Evolutionary conservation across 164 flowering plant genomes (phyloP), one percentile per base, ranked within the genome.

Genomic region (Warburgia ugandensis): DNA sequence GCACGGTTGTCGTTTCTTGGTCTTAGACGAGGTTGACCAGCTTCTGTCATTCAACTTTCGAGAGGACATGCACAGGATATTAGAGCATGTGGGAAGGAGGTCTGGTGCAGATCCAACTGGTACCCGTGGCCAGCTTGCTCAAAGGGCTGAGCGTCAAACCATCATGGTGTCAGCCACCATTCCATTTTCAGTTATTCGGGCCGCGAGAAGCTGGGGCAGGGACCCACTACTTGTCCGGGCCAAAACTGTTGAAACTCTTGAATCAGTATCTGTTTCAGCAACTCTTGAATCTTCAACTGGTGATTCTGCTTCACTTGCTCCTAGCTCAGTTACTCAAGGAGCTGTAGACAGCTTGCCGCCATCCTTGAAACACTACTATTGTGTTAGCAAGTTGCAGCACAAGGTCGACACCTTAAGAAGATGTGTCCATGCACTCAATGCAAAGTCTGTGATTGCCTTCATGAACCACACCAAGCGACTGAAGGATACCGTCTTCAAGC

Each of bases 161-260:
- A 62, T 92, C 21, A 68, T 92, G 89, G 99, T 92, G 37, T 92
- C 99, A 37, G 95, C 99, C 27, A 88, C 95, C 0, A 79, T 92
- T 17, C 99, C 97, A 16, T 86, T 82, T 65, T 79, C 97, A 1
- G 96, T 92, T 2, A 63, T 86, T 33, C 68, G 99, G 47, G 99
- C 99, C 17, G 95, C 99, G 38, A 71, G 72, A 60, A 79, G 83
- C 61, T 92, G 97, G 97, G 83, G 79, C 1, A n/a, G 33, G 26
- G 87, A 79, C 39, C 94, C 99, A 21, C 81, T 92, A 60, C 94
- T 92, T 48, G 92, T 89, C 29, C 86, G 75, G 50, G 95, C 97
- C 26, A 79, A 84, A 56, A 71, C 62, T 2, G 77, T 92, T 19
- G 43, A 59, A 36, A 73, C 95, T 44, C 74, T 92, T 49, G 97